These are phyloP conservation scores for Cystobasidiaceae sp. DNA, from an alignment of 1,284 basidiomycete genomes.

Conservation along the genomic window DNA sequence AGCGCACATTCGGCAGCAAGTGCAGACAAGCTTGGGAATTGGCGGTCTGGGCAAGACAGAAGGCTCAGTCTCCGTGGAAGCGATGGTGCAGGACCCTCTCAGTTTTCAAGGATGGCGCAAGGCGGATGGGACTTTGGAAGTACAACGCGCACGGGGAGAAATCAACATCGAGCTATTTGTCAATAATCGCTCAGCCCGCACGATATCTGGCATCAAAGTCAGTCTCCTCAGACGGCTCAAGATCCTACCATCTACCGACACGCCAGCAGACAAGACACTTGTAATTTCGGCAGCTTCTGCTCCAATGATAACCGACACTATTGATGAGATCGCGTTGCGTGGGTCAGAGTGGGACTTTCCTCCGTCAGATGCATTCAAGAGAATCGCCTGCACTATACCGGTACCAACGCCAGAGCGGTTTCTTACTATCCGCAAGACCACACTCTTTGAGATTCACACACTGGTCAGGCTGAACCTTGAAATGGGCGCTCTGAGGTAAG, in stretches of 20 bases:
- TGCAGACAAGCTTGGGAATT: neutral
- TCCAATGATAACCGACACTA: constrained; percentile 32
- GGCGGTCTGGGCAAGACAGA: neutral
- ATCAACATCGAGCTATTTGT: constrained; percentile 21
- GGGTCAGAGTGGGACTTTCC: constrained; percentile 39
- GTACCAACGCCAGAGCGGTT: constrained; percentile 35
- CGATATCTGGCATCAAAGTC: constrained; percentile 38
- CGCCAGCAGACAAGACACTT: constrained; percentile 10
- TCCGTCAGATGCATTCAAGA: constrained; percentile 31
- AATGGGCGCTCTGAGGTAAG: constrained; percentile 39
- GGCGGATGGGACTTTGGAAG: constrained; percentile 1
- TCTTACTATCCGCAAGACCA: constrained; percentile 36
- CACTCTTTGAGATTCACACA: constrained; percentile 41
- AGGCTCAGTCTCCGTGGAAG: constrained; percentile 20
- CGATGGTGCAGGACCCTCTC: constrained; percentile 3
- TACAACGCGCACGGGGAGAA: constrained; percentile 6
- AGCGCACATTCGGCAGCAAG: constrained; percentile 15
- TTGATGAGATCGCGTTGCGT: constrained; percentile 35
- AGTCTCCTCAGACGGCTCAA: constrained; percentile 38
- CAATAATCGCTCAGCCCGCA: constrained; percentile 11
- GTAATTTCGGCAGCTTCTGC: constrained; percentile 14
- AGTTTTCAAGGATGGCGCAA: constrained; percentile 14
- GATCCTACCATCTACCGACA: constrained; percentile 28
- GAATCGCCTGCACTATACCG: constrained; percentile 17
- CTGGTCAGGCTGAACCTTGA: constrained; percentile 38